These are phyloP conservation scores for Nadsonia starkeyi-henricii DNA, from an alignment of 1,139 yeast species.

Conservation along the genomic window DNA sequence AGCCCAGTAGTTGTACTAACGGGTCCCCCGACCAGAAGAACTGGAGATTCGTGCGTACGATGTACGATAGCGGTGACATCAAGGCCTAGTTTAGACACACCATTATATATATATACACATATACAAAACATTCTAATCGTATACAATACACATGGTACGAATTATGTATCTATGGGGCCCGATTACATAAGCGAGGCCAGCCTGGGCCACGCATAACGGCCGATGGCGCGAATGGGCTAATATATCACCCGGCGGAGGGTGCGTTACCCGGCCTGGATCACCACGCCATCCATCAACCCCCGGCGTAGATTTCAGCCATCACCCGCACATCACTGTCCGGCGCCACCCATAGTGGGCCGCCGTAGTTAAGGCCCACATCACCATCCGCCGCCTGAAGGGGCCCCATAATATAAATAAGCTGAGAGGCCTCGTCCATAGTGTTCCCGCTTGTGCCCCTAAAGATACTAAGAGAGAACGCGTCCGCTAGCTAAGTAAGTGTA, in stretches of 20 bases:
- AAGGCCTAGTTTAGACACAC: no score
- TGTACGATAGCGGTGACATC: slow-evolving; percentile 7
- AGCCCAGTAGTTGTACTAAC: slow-evolving; percentile 11
- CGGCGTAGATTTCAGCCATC: no score
- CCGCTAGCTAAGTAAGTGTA: no score
- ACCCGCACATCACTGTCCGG: background rate
- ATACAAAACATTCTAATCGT: no score
- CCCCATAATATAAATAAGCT: background rate
- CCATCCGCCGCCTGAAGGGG: background rate
- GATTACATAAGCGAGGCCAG: no score
- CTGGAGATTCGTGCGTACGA: slow-evolving; percentile 19
- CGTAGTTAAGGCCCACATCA: background rate
- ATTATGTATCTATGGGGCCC: no score
- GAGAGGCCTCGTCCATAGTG: background rate
- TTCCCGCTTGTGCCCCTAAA: background rate
- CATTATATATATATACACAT: no score
- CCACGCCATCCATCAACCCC: no score
- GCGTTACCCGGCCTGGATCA: background rate
- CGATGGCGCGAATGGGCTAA: no score
- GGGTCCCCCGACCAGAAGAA: slow-evolving; percentile 13
- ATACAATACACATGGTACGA: no score
- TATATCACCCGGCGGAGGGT: no score
- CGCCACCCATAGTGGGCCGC: background rate
- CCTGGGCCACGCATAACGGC: no score
- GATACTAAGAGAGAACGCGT: background rate